Conservation (phyloP, 768 basidiomycete genomes). For the Paxillus rubicundulus region DNA sequence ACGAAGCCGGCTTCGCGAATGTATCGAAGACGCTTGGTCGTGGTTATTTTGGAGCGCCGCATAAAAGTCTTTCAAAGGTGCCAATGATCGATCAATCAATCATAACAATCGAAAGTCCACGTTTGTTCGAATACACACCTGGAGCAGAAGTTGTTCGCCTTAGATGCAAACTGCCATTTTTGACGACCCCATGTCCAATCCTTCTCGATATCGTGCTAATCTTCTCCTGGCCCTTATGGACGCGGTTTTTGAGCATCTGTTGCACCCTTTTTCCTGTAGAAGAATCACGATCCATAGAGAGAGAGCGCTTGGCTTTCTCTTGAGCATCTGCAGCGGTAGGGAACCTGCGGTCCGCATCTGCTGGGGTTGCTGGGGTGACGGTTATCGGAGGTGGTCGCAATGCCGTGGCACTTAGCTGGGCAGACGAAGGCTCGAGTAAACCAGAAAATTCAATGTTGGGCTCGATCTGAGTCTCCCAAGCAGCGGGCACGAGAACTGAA, state of each 20-base stretch:
- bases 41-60: conserved; percentile 55
- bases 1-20: conserved; percentile 65
- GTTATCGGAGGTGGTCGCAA: conserved; percentile 44
- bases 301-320: conserved; percentile 24
- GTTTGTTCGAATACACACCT: conserved; percentile 40
- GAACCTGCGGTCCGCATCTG: conserved; percentile 26
- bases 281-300: conserved; percentile 41
- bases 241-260: conserved; percentile 69
- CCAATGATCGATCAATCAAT: not conserved
- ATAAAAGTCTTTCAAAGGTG: conserved; percentile 59
- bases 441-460: conserved; percentile 2
- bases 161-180: conserved; percentile 45
- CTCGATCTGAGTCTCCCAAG: conserved; percentile 12
- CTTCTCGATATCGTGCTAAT: conserved; percentile 77
- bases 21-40: conserved; percentile 82
- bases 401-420: not conserved
- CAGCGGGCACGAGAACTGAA: conserved; percentile 11
- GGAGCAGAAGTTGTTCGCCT: conserved; percentile 68
- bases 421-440: conserved; percentile 2
- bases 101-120: not conserved
- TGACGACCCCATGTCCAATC: conserved; percentile 67
- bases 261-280: conserved; percentile 71
- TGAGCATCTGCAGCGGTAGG: conserved; percentile 14
- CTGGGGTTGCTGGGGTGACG: conserved; percentile 62
- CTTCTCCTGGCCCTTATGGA: conserved; percentile 69